Evolutionary conservation across 257 asterid species (phyloP).

Genomic region (Petrea volubilis): DNA sequence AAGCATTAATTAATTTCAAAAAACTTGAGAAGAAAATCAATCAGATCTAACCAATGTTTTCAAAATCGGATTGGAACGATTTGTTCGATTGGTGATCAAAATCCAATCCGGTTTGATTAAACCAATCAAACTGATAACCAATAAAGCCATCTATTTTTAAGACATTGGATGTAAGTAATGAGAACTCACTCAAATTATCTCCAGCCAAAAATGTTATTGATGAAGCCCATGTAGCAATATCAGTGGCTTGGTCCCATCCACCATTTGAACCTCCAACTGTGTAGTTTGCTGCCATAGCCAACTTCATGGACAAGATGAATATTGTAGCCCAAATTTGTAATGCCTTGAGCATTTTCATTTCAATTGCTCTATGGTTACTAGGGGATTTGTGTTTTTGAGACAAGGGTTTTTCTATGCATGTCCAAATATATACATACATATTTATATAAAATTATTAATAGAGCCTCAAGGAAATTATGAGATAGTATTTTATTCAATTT

Average conservation of each 20-base stretch:
- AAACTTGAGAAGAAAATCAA: neutral
- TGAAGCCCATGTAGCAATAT: constrained; percentile 59
- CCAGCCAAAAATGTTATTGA: constrained; percentile 40
- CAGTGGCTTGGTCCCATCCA: constrained; percentile 55
- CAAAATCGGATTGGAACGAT: too few species aligned
- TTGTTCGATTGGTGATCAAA: too few species aligned
- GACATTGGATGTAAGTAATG: neutral
- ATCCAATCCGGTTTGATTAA: too few species aligned
- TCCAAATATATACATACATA: neutral
- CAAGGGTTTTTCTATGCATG: neutral
- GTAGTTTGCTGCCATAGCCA: constrained; percentile 51
- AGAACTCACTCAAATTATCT: constrained; percentile 54
- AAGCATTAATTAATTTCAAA: neutral
- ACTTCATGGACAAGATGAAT: constrained; percentile 25
- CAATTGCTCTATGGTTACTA: neutral
- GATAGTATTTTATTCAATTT: neutral
- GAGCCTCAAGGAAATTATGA: neutral
- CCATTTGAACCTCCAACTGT: constrained; percentile 59
- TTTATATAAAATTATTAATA: neutral
- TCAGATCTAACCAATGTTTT: too few species aligned
- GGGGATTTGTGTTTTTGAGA: neutral
- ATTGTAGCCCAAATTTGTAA: constrained; percentile 27
- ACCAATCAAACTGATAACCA: too few species aligned
- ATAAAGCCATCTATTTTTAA: too few species aligned
- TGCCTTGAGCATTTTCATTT: constrained; percentile 39